phyloP scores from a whole-genome alignment of 2,329 filamentous ascomycete genomes.

The Colletotrichum spaethianum region DNA sequence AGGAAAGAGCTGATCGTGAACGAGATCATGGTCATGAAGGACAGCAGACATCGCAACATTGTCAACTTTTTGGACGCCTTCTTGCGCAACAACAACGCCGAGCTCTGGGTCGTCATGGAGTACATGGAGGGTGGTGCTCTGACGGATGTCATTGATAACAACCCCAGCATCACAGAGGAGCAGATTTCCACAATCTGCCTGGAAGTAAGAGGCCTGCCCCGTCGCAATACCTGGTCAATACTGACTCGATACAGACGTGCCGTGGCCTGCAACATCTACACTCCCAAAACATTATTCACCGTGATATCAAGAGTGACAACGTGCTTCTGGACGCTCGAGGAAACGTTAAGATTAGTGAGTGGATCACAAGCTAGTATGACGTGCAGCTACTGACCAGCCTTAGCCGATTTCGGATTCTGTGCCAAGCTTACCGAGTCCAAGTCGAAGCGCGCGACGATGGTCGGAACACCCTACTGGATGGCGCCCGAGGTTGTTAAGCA shows the following conservation, averaged over 20 bases:
- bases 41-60: constrained; percentile 97
- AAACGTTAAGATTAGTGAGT: constrained; percentile 97
- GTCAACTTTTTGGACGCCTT: constrained; percentile 99
- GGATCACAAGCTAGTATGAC: too few species aligned
- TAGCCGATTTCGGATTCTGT: constrained; percentile 98
- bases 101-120: constrained; percentile 99
- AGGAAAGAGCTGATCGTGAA: constrained; percentile 99
- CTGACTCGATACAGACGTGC: constrained; percentile 79
- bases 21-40: constrained; percentile 99
- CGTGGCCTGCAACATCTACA: constrained; percentile 95
- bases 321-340: constrained; percentile 94
- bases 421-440: constrained; percentile 98
- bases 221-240: neutral
- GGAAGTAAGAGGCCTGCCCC: constrained; percentile 76
- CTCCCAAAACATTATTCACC: constrained; percentile 96
- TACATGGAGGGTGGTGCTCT: constrained; percentile 99
- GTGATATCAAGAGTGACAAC: constrained; percentile 99
- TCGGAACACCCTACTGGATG: constrained; percentile 99
- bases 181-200: constrained; percentile 98
- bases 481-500: constrained; percentile 99
- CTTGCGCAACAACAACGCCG: constrained; percentile 91
- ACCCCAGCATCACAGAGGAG: constrained; percentile 91
- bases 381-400: constrained; percentile 50
- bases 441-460: constrained; percentile 98
- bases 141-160: constrained; percentile 99